Conservation (phyloP, 1,284 basidiomycete species). For the Cryptococcus sp. region DNA sequence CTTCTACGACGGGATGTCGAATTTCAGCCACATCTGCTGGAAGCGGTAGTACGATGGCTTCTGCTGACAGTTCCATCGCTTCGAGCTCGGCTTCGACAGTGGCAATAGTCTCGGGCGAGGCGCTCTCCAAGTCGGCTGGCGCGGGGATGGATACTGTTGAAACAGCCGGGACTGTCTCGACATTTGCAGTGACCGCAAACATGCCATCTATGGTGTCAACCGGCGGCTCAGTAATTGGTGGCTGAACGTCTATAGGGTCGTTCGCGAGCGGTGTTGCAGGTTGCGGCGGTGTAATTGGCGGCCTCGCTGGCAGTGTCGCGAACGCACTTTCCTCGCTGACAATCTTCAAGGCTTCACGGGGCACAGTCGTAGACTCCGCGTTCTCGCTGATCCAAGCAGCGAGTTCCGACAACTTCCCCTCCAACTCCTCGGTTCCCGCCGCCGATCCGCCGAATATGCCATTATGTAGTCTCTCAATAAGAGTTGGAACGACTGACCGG, state of each 20-base stretch:
- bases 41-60: too few species aligned
- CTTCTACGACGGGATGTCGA: too few species aligned
- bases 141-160: neutral
- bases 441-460: slow-evolving; percentile 66
- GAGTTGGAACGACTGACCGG: slow-evolving; percentile 65
- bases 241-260: too few species aligned
- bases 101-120: neutral
- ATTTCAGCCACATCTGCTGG: too few species aligned
- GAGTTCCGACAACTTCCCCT: slow-evolving; percentile 20
- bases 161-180: neutral
- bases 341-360: too few species aligned
- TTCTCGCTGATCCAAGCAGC: slow-evolving; percentile 28
- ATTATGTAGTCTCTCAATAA: slow-evolving; percentile 66
- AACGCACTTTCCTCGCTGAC: too few species aligned
- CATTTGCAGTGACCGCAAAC: neutral
- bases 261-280: too few species aligned
- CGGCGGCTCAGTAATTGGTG: too few species aligned
- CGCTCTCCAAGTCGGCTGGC: slow-evolving; percentile 2
- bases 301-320: too few species aligned
- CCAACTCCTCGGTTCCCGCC: slow-evolving; percentile 10
- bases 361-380: slow-evolving; percentile 7
- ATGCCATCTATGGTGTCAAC: neutral
- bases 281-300: too few species aligned
- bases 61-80: neutral
- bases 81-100: slow-evolving; percentile 4